Evolutionary conservation across 305 asterid genomes (phyloP).

Genomic region (Stenogyne calaminthoides): DNA sequence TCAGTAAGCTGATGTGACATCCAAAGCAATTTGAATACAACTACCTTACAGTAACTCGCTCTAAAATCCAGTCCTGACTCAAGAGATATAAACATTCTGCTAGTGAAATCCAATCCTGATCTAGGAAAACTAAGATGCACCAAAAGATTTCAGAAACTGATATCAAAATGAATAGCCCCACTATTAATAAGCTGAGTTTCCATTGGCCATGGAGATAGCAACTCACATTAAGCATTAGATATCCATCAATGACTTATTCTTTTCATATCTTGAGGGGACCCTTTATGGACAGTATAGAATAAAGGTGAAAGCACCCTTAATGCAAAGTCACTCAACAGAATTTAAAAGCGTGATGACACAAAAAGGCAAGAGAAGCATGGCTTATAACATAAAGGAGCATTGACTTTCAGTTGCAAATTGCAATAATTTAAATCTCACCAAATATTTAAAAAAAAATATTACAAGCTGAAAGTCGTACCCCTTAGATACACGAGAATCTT

Average conservation of each 20-base stretch:
- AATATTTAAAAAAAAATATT: conserved; percentile 7
- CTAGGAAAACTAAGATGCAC: background rate
- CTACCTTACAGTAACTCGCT: background rate
- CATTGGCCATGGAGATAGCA: background rate
- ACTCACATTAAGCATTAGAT: conserved; percentile 14
- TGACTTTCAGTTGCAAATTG: conserved; percentile 1
- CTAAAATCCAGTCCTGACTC: background rate
- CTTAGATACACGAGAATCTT: conserved; percentile 67
- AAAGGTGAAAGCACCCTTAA: conserved; percentile 6
- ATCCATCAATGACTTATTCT: background rate
- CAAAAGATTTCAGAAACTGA: conserved; percentile 5
- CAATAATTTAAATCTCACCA: conserved; percentile 18
- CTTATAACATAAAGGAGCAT: conserved; percentile 2
- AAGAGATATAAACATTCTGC: conserved; percentile 2
- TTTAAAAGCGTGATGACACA: conserved; percentile 12
- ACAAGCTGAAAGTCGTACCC: conserved; percentile 43
- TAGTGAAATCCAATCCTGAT: background rate
- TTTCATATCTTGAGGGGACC: background rate
- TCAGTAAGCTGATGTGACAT: conserved; percentile 12
- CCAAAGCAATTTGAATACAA: background rate
- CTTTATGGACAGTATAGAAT: background rate
- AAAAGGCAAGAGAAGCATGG: conserved; percentile 11
- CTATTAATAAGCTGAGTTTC: background rate
- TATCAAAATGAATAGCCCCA: background rate
- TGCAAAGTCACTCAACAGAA: conserved; percentile 18